Conservation (phyloP, 208 protist species). For the Crithidia expoeki region DNA sequence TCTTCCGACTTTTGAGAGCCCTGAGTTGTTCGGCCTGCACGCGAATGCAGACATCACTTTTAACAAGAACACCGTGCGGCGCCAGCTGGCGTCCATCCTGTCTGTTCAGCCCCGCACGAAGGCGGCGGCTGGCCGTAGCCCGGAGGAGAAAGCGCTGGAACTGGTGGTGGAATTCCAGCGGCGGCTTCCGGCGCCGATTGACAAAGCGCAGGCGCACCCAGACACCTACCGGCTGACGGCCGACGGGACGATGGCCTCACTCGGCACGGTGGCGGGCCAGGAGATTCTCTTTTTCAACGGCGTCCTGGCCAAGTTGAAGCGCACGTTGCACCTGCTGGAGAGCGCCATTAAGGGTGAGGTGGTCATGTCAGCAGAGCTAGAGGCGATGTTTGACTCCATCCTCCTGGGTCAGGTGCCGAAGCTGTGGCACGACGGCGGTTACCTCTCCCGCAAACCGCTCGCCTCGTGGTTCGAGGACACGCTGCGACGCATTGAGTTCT, state of each 20-base stretch:
- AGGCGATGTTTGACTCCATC: conserved; percentile 92
- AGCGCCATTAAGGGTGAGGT: conserved; percentile 92
- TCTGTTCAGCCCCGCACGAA: conserved; percentile 91
- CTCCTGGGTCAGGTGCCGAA: conserved; percentile 93
- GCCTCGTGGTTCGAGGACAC: conserved; percentile 96
- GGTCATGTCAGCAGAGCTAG: conserved; percentile 89
- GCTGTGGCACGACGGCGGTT: conserved; percentile 89
- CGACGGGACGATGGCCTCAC: conserved; percentile 89
- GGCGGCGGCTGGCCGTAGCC: conserved; percentile 33
- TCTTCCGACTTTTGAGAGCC: conserved; percentile 92
- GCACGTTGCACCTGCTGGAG: conserved; percentile 71
- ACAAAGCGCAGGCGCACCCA: conserved; percentile 74
- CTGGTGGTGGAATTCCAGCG: conserved; percentile 82
- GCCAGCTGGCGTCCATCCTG: conserved; percentile 87
- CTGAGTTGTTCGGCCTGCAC: conserved; percentile 96
- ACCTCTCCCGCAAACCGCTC: conserved; percentile 96
- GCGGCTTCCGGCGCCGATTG: conserved; percentile 80
- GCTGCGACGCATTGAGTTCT: conserved; percentile 91
- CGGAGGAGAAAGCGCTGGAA: conserved; percentile 81
- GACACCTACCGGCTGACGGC: conserved; percentile 89
- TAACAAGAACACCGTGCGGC: conserved; percentile 88
- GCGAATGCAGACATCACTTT: conserved; percentile 95
- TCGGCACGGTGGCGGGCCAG: conserved; percentile 89
- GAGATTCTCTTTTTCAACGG: conserved; percentile 93
- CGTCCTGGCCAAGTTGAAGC: conserved; percentile 75